phyloP scores from a whole-genome alignment of 306 rosid species.

The Quercus dentata region DNA sequence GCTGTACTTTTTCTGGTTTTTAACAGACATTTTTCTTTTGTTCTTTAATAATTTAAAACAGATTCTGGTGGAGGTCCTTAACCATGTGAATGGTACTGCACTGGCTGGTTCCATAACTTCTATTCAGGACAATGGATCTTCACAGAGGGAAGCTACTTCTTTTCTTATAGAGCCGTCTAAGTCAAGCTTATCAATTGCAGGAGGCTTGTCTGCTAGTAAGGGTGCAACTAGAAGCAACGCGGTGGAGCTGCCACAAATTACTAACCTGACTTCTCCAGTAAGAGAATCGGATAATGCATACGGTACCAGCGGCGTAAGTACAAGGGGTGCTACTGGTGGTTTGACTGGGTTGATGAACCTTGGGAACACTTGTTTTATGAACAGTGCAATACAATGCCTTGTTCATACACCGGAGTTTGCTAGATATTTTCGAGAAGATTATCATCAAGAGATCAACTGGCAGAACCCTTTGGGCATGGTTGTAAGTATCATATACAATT shows the following conservation, averaged over 20 bases:
- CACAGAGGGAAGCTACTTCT: slow-evolving; percentile 65
- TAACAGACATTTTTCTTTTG: slow-evolving; percentile 27
- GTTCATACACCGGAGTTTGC: slow-evolving; percentile 97
- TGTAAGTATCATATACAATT: slow-evolving; percentile 60
- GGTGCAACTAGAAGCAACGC: slow-evolving; percentile 58
- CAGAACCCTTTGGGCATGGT: slow-evolving; percentile 97
- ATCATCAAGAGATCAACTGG: slow-evolving; percentile 93
- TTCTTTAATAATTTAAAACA: slow-evolving; percentile 37
- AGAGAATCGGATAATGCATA: slow-evolving; percentile 66
- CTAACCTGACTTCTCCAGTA: slow-evolving; percentile 46
- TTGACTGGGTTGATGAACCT: slow-evolving; percentile 91
- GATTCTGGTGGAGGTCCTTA: slow-evolving; percentile 93
- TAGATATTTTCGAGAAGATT: slow-evolving; percentile 88
- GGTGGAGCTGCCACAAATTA: slow-evolving; percentile 59
- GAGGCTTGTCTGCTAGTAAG: slow-evolving; percentile 80
- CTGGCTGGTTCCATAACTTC: slow-evolving; percentile 40
- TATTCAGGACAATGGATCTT: slow-evolving; percentile 75
- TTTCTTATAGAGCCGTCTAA: slow-evolving; percentile 77
- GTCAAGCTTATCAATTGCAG: slow-evolving; percentile 74
- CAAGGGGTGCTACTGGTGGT: slow-evolving; percentile 88
- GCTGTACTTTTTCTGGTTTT: slow-evolving; percentile 23
- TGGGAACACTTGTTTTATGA: slow-evolving; percentile 99
- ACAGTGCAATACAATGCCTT: slow-evolving; percentile 96
- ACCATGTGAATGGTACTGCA: slow-evolving; percentile 47
- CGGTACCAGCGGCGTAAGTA: slow-evolving; percentile 71